Evolutionary conservation across 257 asterid species (phyloP).

Genomic region (Handroanthus guayacan): DNA sequence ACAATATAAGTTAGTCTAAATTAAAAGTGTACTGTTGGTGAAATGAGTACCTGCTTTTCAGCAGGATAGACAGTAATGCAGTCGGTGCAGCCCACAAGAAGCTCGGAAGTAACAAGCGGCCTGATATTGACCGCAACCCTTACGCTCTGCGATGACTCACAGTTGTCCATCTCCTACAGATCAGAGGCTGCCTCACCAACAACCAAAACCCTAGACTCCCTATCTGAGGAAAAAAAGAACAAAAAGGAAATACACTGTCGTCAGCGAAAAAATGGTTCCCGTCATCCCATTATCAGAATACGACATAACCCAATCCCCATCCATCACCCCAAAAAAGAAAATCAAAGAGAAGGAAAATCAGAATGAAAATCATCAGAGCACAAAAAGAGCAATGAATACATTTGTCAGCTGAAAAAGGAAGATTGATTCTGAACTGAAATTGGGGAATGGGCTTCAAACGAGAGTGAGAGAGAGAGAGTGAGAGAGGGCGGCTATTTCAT

Average conservation of each 20-base stretch:
- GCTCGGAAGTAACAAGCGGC: conserved; percentile 92
- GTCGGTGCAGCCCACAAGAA: conserved; percentile 87
- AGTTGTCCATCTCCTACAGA: conserved; percentile 57
- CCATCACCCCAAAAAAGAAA: too few species aligned
- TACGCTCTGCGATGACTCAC: conserved; percentile 76
- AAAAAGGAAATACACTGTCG: neutral
- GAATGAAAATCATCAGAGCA: neutral
- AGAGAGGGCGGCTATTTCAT: conserved; percentile 45
- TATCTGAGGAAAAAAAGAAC: conserved; percentile 25
- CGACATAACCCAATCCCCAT: too few species aligned
- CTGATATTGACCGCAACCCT: conserved; percentile 89
- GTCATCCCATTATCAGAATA: neutral
- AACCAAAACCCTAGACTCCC: conserved; percentile 22
- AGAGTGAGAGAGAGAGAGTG: neutral
- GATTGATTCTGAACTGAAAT: neutral
- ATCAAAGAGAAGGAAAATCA: neutral
- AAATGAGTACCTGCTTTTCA: conserved; percentile 70
- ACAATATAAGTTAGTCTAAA: neutral
- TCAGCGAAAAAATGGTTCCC: conserved; percentile 28
- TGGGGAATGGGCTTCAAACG: neutral
- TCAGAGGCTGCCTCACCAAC: conserved; percentile 21
- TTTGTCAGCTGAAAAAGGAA: conserved; percentile 17
- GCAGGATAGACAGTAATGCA: conserved; percentile 78
- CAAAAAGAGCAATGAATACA: neutral
- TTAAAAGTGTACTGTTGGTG: neutral